phyloP scores from a whole-genome alignment of 1,139 yeast genomes.

The Candida sp. region DNA sequence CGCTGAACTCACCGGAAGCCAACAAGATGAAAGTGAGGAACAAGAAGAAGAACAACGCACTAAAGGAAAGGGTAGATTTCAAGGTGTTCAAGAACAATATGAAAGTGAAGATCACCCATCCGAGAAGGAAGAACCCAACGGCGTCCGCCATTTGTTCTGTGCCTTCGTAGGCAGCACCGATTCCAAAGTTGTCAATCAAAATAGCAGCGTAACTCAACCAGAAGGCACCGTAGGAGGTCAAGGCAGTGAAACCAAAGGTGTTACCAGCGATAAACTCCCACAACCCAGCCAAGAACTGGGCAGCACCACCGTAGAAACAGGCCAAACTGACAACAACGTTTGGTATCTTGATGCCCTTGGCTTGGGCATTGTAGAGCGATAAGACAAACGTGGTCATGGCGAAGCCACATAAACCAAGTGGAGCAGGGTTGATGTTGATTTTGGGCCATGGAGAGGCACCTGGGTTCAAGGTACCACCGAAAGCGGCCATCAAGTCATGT shows the following conservation, averaged over 20 bases:
- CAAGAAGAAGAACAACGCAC: slow-evolving; percentile 55
- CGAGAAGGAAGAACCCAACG: slow-evolving; percentile 63
- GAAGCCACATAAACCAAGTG: slow-evolving; percentile 47
- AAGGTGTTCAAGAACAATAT: slow-evolving; percentile 60
- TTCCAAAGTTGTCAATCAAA: slow-evolving; percentile 58
- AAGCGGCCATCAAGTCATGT: slow-evolving; percentile 39
- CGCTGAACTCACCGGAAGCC: slow-evolving; percentile 59
- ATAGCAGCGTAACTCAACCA: slow-evolving; percentile 73
- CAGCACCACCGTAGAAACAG: slow-evolving; percentile 61
- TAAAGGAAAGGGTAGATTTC: slow-evolving; percentile 68
- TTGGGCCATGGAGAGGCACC: slow-evolving; percentile 35
- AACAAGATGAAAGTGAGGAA: slow-evolving; percentile 60
- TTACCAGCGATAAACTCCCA: slow-evolving; percentile 71
- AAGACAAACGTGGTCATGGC: slow-evolving; percentile 52
- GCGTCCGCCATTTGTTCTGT: slow-evolving; percentile 52
- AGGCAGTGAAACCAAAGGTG: slow-evolving; percentile 67
- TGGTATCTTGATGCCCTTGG: slow-evolving; percentile 39
- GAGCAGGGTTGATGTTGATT: slow-evolving; percentile 21
- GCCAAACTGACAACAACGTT: slow-evolving; percentile 47
- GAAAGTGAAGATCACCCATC: slow-evolving; percentile 69
- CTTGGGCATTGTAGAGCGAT: slow-evolving; percentile 44
- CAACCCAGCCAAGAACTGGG: slow-evolving; percentile 67
- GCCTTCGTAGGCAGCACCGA: slow-evolving; percentile 51
- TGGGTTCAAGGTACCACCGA: slow-evolving; percentile 44
- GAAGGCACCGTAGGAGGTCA: slow-evolving; percentile 76